Base-by-base conservation (phyloP, 1,139 yeast genomes). In the Candida sanyaensis region DNA sequence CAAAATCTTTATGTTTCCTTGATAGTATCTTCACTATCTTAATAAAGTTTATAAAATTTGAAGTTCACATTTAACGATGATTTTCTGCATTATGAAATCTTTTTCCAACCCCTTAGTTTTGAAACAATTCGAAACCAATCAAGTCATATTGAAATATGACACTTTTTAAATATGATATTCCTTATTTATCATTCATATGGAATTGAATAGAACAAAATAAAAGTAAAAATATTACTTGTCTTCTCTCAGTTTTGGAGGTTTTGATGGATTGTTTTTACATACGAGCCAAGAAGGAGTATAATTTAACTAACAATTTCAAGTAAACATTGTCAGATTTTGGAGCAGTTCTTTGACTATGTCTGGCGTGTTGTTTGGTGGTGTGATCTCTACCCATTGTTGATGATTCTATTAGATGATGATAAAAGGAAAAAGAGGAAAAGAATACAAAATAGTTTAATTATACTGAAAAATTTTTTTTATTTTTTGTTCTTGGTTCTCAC, bases 321-420 rank as follows among this genome's bases (percentile, higher is more conserved):
- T 95, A 93, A 80, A 92, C 97, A 76, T 93, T 95, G 82, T 93
- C 97, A 64, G 98, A 92, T 85, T 91, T 91, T 81, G 99, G 99
- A 78, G 97, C 97, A 72, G 87, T 81, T 83, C 99, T 92, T 89
- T 90, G 96, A 78, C 96, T 87, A 66, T 86, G 81, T 81, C 92
- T 89, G 75, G 82, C 83, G 87, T 93, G 99, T 81, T 91, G 97
- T 80, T 91, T 92, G 76, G 85, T 77, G 79, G 88, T 83, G 84
- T 89, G 96, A 83, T 93, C 99, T 83, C 88, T 91, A 86, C 98
- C 99, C 99, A 93, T 93, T 70, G 49, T 47, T 50, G 43, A 29
- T 48, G 41, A 12, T 40, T 33, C 21, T 46, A 29, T 41, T 42
- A 29, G 47, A 36, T 43, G 40, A 31, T 26, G 37, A 29, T 41